Evolutionary conservation across 2,329 filamentous ascomycete genomes (phyloP), one percentile per base, ranked within the genome.

Genomic region (Penicillium sp.): DNA sequence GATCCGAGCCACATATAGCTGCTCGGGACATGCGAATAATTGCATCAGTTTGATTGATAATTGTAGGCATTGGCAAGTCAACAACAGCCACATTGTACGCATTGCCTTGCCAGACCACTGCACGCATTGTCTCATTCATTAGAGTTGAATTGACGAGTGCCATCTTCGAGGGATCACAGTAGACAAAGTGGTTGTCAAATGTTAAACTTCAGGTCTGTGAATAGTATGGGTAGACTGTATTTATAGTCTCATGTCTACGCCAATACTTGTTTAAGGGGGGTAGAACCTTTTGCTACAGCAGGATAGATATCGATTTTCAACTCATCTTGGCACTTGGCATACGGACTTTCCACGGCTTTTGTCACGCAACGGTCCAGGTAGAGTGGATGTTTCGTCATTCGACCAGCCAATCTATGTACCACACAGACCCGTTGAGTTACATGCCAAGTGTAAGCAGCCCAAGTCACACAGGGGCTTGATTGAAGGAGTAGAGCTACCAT

Each of bases 1-100:
- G 57, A 48, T 74, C 70, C 4, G 64, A 66, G 3, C 73, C 72
- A 56, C 72, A 75, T 48, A 75, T 67, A 5, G 68, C 71, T 4
- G 71, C 58, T 5, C 59, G 64, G 4, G 71, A 70, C 45, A 75
- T 63, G 10, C 65, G 67, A 6, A 76, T 67, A 32, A 78, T 60
- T 3, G 67, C 72, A 58, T 77, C 75, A 13, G 56, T 65, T 18
- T 55, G 53, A 36, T 58, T 62, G 8, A 56, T 45, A 45, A 64
- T 54, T 6, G 42, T 58, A 14, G 65, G 64, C 8, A 39, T 54
- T 4, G 67, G 66, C 10, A 66, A 21, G 32, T 67, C 57, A 11
- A 55, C 45, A 2, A 68, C 65, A 4, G 54, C 52, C 4, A 72
- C 59, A n/a, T 64, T 53, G 50, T 62, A 67, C 6, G 66, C 59